phyloP scores from a whole-genome alignment of 2,329 filamentous ascomycete species.

The Apiospora rasikravindrae region DNA sequence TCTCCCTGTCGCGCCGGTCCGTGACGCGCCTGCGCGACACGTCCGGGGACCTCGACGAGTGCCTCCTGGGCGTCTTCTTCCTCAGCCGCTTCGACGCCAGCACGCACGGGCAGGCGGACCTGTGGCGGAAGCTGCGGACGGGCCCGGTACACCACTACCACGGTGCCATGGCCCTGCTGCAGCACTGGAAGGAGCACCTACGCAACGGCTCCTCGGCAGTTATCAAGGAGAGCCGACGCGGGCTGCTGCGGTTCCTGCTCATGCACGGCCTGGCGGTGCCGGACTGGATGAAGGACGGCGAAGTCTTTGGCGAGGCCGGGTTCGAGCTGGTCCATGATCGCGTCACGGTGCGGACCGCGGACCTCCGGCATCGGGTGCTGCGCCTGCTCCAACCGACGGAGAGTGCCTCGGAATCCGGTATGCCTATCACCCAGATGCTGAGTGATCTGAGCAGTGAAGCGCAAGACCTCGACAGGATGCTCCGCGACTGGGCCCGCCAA shows the following conservation, averaged over 20 bases:
- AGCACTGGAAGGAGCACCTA: constrained; percentile 33
- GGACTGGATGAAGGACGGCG: constrained; percentile 37
- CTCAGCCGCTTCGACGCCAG: constrained; percentile 9
- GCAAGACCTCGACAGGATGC: constrained; percentile 8
- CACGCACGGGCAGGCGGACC: neutral
- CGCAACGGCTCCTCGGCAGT: constrained; percentile 27
- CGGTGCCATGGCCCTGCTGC: constrained; percentile 37
- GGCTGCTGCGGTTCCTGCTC: constrained; percentile 33
- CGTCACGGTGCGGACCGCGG: constrained; percentile 31
- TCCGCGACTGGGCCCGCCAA: neutral
- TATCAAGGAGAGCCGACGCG: constrained; percentile 36
- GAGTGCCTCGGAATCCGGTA: too few relatives aligned
- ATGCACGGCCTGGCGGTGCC: constrained; percentile 34
- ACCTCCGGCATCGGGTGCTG: constrained; percentile 26
- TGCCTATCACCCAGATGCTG: neutral
- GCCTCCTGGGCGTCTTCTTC: constrained; percentile 8
- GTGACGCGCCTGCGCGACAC: neutral
- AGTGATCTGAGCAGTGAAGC: neutral
- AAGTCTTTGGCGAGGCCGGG: constrained; percentile 35
- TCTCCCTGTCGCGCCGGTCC: neutral
- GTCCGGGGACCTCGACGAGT: neutral
- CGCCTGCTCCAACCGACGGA: neutral
- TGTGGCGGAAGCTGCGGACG: neutral
- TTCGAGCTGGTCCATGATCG: constrained; percentile 37
- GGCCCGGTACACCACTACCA: constrained; percentile 31